Conservation (phyloP, 106 monocot genomes). For the Ottelia alismoides region DNA sequence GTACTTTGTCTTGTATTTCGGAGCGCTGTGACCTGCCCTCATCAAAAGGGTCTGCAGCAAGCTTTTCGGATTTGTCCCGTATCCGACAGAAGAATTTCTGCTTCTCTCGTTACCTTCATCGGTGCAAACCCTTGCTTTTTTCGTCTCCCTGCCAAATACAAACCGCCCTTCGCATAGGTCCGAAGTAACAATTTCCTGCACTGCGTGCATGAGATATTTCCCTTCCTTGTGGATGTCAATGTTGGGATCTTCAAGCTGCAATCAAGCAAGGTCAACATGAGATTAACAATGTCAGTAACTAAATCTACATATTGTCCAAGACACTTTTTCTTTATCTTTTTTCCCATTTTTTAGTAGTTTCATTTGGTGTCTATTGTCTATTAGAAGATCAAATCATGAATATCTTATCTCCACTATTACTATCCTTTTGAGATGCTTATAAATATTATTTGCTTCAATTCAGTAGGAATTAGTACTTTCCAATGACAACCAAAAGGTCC, state of each 20-base stretch:
- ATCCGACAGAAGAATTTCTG: constrained; percentile 18
- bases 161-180: constrained; percentile 97
- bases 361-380: no score
- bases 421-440: no score
- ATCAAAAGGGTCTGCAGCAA: constrained; percentile 86
- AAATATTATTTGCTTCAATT: no score
- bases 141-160: constrained; percentile 84
- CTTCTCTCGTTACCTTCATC: constrained; percentile 17
- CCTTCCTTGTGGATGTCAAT: constrained; percentile 91
- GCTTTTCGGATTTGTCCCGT: constrained; percentile 79
- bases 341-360: no score
- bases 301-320: no score
- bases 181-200: constrained; percentile 70
- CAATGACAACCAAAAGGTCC: no score
- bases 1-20: constrained; percentile 92
- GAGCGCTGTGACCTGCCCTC: constrained; percentile 89
- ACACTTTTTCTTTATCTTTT: no score
- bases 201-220: constrained; percentile 68
- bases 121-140: constrained; percentile 13
- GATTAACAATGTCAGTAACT: no score
- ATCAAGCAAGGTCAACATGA: not conserved
- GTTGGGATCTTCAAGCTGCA: constrained; percentile 68
- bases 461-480: no score
- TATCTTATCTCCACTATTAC: no score
- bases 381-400: no score